Base-by-base conservation (phyloP, 1,139 yeast species). In the Magnusiomyces suaveolens region DNA sequence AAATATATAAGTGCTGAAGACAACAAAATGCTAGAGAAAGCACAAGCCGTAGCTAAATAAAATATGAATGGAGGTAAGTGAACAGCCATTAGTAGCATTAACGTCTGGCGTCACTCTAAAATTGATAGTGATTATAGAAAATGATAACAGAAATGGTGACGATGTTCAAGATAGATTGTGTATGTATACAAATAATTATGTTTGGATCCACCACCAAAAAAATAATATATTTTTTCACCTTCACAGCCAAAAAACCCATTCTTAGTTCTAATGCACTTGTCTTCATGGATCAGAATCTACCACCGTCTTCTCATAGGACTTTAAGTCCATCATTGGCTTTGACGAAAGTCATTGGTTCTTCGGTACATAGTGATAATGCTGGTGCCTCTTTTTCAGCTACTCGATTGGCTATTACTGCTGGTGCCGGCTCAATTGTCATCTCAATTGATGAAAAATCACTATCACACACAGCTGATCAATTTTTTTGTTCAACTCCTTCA, bases 401-500 rank as follows among this genome's bases (percentile, higher is more conserved):
- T 57, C 56, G 70, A 3, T 62, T 83, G 16, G 87, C 83, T 0
- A 82, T 82, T 61, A 75, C 81, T 1, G 85, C 85, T 2, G 82
- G 87, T 51, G 85, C 86, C 4, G 87, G 87, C 0, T 86, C 81
- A 0, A 84, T 82, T 2, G 79, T 81, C 2, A 68, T 41, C 78
- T 47, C 57, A 56, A 62, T 51, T 24, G 32, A 51, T 21, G 48
- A 41, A 1, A n/a, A 39, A 8, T 23, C 52, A 2, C 10, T 23
- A 10, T 10, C 6, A 12, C 26, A 43, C 14, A 38, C 23, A 23
- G 4, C 43, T 1, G 55, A 50, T 20, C 46, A 50, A 18, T 53
- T 54, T 39, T 53, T 48, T 26, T 55, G 56, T 49, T 60, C 66
- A 23, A 58, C 64, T n/a, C 54, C 63, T 6, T 52, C 52, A 46